phyloP scores from a whole-genome alignment of 495 filamentous ascomycete species.

The Hypoxylon fuscum region DNA sequence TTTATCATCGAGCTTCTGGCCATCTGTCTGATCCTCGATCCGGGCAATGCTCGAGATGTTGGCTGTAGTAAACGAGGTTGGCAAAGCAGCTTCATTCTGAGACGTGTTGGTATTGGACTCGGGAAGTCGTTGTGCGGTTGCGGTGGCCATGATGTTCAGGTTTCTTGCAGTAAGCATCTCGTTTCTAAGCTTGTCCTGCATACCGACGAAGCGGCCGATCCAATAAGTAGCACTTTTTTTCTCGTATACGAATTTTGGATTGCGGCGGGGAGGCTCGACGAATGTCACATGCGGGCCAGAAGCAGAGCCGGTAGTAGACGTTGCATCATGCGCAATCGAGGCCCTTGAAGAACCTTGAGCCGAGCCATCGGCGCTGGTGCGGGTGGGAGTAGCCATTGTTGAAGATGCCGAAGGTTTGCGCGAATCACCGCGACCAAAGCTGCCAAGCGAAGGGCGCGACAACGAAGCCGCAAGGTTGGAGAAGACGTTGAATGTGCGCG shows the following conservation, averaged over 20 bases:
- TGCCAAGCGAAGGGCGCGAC: constrained; percentile 44
- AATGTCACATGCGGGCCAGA: too few species aligned
- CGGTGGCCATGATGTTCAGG: constrained; percentile 40
- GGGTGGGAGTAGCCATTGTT: neutral
- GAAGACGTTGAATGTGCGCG: constrained; percentile 51
- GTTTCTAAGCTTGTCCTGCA: constrained; percentile 62
- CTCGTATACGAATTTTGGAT: constrained; percentile 36
- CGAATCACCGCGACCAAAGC: constrained; percentile 29
- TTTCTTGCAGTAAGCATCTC: constrained; percentile 50
- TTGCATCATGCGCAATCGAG: too few species aligned
- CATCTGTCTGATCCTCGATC: too few species aligned
- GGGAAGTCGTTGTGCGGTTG: constrained; percentile 30
- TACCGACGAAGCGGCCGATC: constrained; percentile 63
- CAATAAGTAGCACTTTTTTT: constrained; percentile 58
- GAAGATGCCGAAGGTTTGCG: constrained; percentile 35
- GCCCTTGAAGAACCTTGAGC: too few species aligned
- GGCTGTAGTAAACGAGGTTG: constrained; percentile 10
- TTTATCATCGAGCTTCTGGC: too few species aligned
- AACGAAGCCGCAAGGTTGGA: constrained; percentile 51
- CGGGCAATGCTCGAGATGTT: too few species aligned
- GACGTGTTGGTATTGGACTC: constrained; percentile 11
- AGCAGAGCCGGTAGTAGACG: too few species aligned
- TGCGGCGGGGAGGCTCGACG: neutral
- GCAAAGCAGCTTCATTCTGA: neutral
- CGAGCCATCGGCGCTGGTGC: neutral